These are phyloP conservation scores for Linum lewisii DNA, from an alignment of 345 rosid genomes.

Conservation along the genomic window DNA sequence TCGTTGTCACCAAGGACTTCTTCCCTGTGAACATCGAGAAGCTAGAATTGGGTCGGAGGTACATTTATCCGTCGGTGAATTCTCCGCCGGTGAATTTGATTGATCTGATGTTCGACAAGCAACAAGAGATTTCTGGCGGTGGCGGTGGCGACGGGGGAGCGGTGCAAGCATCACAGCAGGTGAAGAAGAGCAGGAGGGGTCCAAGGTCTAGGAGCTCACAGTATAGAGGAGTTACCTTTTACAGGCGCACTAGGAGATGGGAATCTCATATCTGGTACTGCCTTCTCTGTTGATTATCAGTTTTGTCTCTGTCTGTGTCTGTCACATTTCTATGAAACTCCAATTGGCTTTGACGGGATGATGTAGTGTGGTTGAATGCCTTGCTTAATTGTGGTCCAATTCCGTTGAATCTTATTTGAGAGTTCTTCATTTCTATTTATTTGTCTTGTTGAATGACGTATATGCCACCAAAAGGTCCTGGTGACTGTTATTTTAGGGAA, in stretches of 20 bases:
- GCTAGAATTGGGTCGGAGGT: conserved; percentile 14
- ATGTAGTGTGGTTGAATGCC: not conserved
- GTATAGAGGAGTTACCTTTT: conserved; percentile 92
- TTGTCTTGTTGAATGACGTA: not conserved
- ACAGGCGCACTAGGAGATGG: conserved; percentile 93
- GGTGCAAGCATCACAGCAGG: conserved; percentile 37
- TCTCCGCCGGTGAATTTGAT: conserved; percentile 40
- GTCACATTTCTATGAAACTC: not conserved
- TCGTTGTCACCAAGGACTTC: conserved; percentile 42
- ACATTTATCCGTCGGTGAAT: conserved; percentile 22
- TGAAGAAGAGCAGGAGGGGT: conserved; percentile 84
- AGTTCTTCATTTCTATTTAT: not conserved
- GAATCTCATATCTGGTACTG: conserved; percentile 90
- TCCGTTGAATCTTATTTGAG: not conserved
- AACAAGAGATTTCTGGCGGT: conserved; percentile 5
- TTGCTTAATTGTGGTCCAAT: conserved; percentile 1
- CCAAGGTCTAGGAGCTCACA: conserved; percentile 97
- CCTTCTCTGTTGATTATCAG: not conserved
- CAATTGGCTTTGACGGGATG: not conserved
- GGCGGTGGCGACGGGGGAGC: conserved; percentile 17
- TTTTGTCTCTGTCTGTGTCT: not conserved
- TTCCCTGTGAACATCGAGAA: conserved; percentile 40
- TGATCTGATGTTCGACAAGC: conserved; percentile 36
- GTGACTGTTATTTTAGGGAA: not conserved
- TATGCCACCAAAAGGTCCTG: conserved; percentile 3